Conservation (phyloP, 2,329 filamentous ascomycete genomes). For the Harringtonia aguacate region DNA sequence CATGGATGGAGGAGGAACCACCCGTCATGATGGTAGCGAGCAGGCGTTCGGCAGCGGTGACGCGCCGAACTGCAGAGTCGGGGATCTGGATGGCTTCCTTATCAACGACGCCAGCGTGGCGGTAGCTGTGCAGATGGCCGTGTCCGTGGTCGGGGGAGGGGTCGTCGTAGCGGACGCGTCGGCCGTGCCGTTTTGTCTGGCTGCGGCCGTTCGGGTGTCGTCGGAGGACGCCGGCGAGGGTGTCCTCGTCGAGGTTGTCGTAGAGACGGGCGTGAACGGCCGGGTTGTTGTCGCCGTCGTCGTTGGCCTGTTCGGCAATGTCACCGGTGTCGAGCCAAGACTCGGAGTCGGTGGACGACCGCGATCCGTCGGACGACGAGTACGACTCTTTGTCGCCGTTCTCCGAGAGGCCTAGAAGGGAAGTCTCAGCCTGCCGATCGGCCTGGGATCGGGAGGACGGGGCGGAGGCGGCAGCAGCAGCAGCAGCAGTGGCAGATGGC, state of each 20-base stretch:
- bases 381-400: neutral
- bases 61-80: conserved; percentile 48
- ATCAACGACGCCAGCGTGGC: conserved; percentile 33
- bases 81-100: conserved; percentile 81
- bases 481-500: conserved; percentile 20
- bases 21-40: conserved; percentile 81
- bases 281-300: conserved; percentile 53
- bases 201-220: conserved; percentile 14
- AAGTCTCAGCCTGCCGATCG: conserved; percentile 27
- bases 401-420: conserved; percentile 33
- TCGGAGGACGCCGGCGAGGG: conserved; percentile 35
- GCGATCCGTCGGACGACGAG: conserved; percentile 22
- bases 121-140: conserved; percentile 12
- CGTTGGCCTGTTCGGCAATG: conserved; percentile 79
- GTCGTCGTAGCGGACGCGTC: conserved; percentile 59
- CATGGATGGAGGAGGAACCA: conserved; percentile 67
- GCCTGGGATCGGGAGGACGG: conserved; percentile 16
- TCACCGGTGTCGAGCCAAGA: conserved; percentile 94
- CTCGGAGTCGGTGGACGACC: conserved; percentile 36
- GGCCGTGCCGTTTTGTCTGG: conserved; percentile 39
- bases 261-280: conserved; percentile 62
- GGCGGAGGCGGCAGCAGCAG: neutral
- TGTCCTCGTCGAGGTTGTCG: conserved; percentile 53
- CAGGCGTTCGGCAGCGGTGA: conserved; percentile 57
- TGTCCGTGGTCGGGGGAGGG: conserved; percentile 33